Conservation (phyloP, 2,329 filamentous ascomycete species). For the Lizonia empirigonia region DNA sequence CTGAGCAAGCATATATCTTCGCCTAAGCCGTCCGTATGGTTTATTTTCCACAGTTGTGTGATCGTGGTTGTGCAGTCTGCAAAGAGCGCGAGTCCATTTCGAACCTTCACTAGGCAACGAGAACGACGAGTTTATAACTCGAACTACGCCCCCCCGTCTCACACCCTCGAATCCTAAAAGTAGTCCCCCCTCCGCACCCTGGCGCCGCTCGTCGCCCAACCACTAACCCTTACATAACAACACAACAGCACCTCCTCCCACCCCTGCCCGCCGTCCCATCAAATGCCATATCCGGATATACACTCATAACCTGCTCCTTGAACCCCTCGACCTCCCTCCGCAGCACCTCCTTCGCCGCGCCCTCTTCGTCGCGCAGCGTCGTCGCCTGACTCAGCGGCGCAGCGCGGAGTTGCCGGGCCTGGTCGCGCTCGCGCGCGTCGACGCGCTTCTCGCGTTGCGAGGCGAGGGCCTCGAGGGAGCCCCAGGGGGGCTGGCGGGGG, state of each 20-base stretch:
- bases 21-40: too few relatives aligned
- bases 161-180: too few relatives aligned
- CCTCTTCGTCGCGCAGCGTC: slow-evolving; percentile 1
- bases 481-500: slow-evolving; percentile 24
- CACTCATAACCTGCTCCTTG: slow-evolving; percentile 22
- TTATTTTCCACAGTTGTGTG: too few relatives aligned
- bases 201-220: too few relatives aligned
- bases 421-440: slow-evolving; percentile 10
- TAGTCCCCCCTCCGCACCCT: too few relatives aligned
- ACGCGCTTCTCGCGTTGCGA: slow-evolving; percentile 13
- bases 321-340: slow-evolving; percentile 27
- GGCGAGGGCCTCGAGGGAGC: slow-evolving; percentile 16
- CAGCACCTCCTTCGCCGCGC: slow-evolving; percentile 10
- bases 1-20: too few relatives aligned
- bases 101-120: too few relatives aligned
- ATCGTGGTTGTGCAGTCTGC: too few relatives aligned
- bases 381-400: background rate
- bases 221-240: slow-evolving; percentile 31
- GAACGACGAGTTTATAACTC: too few relatives aligned
- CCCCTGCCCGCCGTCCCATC: slow-evolving; percentile 18
- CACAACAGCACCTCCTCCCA: slow-evolving; percentile 18
- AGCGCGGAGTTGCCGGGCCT: background rate
- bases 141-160: too few relatives aligned
- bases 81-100: too few relatives aligned
- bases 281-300: slow-evolving; percentile 34